Evolutionary conservation across 306 rosid genomes (phyloP).

Genomic region (Sesbania bispinosa): DNA sequence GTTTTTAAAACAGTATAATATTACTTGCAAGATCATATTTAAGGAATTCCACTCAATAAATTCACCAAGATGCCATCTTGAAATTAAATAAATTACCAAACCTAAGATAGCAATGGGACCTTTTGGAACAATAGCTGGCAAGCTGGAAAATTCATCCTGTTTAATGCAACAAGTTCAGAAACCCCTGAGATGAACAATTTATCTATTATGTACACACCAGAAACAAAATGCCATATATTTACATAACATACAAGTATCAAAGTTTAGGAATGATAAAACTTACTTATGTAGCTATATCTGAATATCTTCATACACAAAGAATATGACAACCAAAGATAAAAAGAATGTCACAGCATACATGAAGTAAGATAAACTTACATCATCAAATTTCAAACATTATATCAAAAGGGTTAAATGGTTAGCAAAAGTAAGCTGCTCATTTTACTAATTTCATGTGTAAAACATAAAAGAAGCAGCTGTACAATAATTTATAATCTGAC

Average conservation of each 20-base stretch:
- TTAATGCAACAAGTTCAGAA: conserved; percentile 32
- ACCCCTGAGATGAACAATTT: conserved; percentile 10
- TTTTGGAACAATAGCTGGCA: conserved; percentile 84
- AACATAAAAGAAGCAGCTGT: neutral
- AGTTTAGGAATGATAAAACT: neutral
- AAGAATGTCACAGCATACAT: neutral
- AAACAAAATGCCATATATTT: neutral
- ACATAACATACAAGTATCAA: neutral
- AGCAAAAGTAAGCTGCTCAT: neutral
- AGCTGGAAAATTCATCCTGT: conserved; percentile 91
- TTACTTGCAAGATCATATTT: conserved; percentile 14
- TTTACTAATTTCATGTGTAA: neutral
- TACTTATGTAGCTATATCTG: neutral
- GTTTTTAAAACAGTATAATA: conserved; percentile 21
- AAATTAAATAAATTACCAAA: conserved; percentile 57
- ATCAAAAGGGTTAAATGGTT: neutral
- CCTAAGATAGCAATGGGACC: conserved; percentile 95
- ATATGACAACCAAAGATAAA: neutral
- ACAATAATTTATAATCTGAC: neutral
- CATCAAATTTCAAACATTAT: neutral
- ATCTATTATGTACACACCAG: neutral
- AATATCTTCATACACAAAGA: conserved; percentile 1
- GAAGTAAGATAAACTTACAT: neutral
- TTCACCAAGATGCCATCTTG: conserved; percentile 13
- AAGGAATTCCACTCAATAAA: conserved; percentile 7